These are phyloP conservation scores for Gentiana straminea DNA, from an alignment of 257 asterid species.

Conservation along the genomic window DNA sequence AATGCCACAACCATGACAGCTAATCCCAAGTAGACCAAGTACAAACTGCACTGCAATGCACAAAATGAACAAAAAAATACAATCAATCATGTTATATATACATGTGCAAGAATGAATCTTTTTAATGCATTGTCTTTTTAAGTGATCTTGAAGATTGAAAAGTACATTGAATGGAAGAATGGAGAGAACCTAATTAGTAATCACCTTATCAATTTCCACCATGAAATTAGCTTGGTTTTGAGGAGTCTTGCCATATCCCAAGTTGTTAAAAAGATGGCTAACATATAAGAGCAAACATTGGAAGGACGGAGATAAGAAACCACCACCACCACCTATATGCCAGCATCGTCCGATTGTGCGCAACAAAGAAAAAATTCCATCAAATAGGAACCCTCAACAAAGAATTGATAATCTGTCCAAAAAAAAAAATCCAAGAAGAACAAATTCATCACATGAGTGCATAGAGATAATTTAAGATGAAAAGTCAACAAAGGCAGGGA, in stretches of 20 bases:
- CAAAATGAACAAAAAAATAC: neutral
- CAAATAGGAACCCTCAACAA: too few relatives aligned
- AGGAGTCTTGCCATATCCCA: conserved; percentile 53
- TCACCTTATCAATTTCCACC: conserved; percentile 65
- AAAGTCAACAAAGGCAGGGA: too few relatives aligned
- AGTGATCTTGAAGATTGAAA: too few relatives aligned
- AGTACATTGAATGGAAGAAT: too few relatives aligned
- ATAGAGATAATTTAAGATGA: too few relatives aligned
- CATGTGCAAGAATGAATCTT: neutral
- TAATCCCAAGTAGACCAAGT: conserved; percentile 70
- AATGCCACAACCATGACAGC: conserved; percentile 73
- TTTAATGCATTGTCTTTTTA: neutral
- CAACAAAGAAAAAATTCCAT: too few relatives aligned
- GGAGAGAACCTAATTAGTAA: neutral
- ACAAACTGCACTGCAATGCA: conserved; percentile 60
- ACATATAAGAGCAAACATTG: conserved; percentile 52
- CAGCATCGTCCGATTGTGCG: too few relatives aligned
- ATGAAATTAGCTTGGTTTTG: conserved; percentile 42
- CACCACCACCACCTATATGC: too few relatives aligned
- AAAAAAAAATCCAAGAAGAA: too few relatives aligned
- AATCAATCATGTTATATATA: neutral
- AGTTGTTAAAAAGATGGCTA: conserved; percentile 59
- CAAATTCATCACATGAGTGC: too few relatives aligned
- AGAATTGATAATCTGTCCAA: too few relatives aligned
- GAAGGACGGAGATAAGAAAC: too few relatives aligned